These are phyloP conservation scores for Zygoascus meyerae DNA, from an alignment of 1,139 yeast genomes.

Conservation along the genomic window DNA sequence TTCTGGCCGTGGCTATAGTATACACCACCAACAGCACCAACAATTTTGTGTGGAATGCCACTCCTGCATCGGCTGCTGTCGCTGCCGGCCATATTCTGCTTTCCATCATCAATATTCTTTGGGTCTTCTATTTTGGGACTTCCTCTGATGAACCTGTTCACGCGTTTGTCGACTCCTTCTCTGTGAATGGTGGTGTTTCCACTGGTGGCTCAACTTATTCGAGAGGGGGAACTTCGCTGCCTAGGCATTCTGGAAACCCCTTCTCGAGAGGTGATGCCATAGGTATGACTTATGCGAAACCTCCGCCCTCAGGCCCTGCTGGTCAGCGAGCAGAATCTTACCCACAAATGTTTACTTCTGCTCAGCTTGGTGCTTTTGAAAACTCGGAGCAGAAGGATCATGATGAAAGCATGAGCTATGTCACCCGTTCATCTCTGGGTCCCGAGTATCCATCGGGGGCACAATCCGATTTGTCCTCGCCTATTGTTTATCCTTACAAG, in stretches of 20 bases:
- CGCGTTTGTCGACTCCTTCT: slow-evolving; percentile 76
- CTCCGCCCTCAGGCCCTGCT: slow-evolving; percentile 2
- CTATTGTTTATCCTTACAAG: slow-evolving; percentile 64
- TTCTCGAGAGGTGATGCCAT: slow-evolving; percentile 11
- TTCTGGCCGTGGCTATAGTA: slow-evolving; percentile 61
- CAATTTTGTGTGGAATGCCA: slow-evolving; percentile 61
- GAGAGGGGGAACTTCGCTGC: slow-evolving; percentile 12
- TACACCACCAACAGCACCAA: slow-evolving; percentile 82
- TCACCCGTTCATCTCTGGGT: slow-evolving; percentile 11
- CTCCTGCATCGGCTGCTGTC: slow-evolving; percentile 71
- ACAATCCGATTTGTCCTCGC: slow-evolving; percentile 25
- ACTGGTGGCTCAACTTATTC: slow-evolving; percentile 9
- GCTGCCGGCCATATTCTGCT: slow-evolving; percentile 88
- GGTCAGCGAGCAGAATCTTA: slow-evolving; percentile 10
- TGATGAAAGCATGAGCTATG: slow-evolving; percentile 16
- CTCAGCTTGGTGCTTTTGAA: slow-evolving; percentile 54
- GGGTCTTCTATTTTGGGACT: slow-evolving; percentile 77
- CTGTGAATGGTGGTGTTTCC: slow-evolving; percentile 23
- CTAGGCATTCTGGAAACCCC: slow-evolving; percentile 14
- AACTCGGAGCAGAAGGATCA: slow-evolving; percentile 35
- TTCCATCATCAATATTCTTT: slow-evolving; percentile 64
- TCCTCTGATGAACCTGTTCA: slow-evolving; percentile 55
- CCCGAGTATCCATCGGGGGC: slow-evolving; percentile 12
- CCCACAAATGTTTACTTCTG: slow-evolving; percentile 49
- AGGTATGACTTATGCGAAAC: slow-evolving; percentile 11